Percentiles rank a stretch among this genome's conserved stretches.
These are phyloP conservation scores for Alternaria metachromatica DNA, from an alignment of 2,329 filamentous ascomycete species.

Conservation along the genomic window DNA sequence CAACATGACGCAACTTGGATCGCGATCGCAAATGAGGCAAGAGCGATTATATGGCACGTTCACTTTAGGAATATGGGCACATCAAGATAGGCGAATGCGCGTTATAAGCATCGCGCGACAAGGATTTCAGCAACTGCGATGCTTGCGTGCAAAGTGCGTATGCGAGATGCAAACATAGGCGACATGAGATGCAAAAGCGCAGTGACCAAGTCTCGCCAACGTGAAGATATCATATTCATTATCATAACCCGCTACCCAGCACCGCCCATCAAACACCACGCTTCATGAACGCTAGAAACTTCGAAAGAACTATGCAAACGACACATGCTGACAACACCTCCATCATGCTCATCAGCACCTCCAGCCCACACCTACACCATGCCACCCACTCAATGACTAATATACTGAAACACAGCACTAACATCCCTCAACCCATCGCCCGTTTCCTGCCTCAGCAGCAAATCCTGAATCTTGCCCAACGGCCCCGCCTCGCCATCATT, in stretches of 20 bases:
- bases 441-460: slow-evolving; percentile 85
- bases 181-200: background rate
- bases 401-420: slow-evolving; percentile 97
- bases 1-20: background rate
- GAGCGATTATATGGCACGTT: background rate
- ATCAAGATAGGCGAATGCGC: background rate
- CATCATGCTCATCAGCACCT: background rate
- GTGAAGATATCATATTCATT: background rate
- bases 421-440: slow-evolving; percentile 71
- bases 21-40: background rate
- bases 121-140: background rate
- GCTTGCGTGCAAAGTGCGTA: background rate
- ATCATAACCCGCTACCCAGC: background rate
- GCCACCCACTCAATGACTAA: slow-evolving; percentile 72
- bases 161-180: background rate
- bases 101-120: background rate
- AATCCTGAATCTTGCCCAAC: slow-evolving; percentile 84
- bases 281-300: background rate
- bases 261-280: background rate
- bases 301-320: slow-evolving; percentile 1
- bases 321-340: background rate
- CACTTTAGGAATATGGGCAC: background rate
- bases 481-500: slow-evolving; percentile 73
- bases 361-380: background rate
- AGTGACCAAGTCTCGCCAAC: background rate